Evolutionary conservation across 1,284 basidiomycete species (phyloP), one percentile per base, ranked within the genome.

Genomic region (Apiotrichum sp.): DNA sequence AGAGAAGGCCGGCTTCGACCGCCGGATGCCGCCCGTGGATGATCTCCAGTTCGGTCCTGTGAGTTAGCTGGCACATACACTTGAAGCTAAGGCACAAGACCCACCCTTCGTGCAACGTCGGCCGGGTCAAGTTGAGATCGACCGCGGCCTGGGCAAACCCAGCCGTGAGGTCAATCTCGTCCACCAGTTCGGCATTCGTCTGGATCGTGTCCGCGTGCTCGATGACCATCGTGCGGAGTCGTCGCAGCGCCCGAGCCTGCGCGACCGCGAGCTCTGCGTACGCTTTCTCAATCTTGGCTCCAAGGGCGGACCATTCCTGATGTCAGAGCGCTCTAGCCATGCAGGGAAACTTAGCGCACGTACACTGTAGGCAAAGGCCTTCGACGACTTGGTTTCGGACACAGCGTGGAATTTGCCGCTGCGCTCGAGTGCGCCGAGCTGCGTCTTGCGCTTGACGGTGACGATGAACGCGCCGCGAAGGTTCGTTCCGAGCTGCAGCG

Each of bases 131-230:
- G 47, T 82, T 81, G 76, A 88, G 82, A 62, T 97, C 90, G 1
- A 79, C 74, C 0, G 95, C 93, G 6, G 93, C 81, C 56, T 83
- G 83, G 1, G 93, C 87, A 66, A 96, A 96, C 0, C 85, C 83
- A 2, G 90, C 72, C 0, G 85, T 81, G 6, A 97, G 85, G 69
- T 98, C 96, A 6, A 98, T 75, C 72, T 98, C 93, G 67, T 95
- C 91, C 13, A 93, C 76, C 40, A 93, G 80, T 14, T 84, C 82
- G 3, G 90, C 86, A 68, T 95, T 97, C 13, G 80, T 78, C 46
- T 87, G 82, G 14, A 95, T 76, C 29, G 78, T 74, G 5, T 76
- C 65, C 6, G 83, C 79, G 57, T 83, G 78, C 29, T 77, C 77
- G 56, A 81, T 85, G 38, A 92, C 88, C 75, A 89, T 85, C 33